Evolutionary conservation across 768 basidiomycete genomes (phyloP), one percentile per base, ranked within the genome.

Genomic region (Trametes gibbosa): DNA sequence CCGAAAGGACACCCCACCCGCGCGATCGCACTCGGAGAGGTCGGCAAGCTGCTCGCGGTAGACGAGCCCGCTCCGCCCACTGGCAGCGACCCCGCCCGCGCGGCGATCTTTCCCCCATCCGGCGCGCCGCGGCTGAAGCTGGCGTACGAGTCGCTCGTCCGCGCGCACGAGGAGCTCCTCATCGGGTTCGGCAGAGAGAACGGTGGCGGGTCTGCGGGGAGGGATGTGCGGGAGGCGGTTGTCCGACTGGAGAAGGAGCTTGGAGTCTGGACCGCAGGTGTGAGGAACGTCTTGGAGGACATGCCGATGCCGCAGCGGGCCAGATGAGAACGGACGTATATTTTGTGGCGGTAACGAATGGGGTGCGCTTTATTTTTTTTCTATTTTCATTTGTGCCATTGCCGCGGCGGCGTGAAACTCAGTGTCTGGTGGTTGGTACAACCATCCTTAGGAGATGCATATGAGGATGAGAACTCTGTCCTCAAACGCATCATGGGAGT

Each of bases 41-140:
- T 92, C 6, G 92, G 90, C 0, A 95, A 93, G 73, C 74, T 94
- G 7, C 77, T 95, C 6, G 83, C 84, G 0, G 87, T 93, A 0
- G 90, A 93, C 65, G 90, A 92, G 67, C 86, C 85, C 0, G 70
- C 73, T 3, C 81, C 84, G 3, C 70, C 69, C 24, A 50, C 35
- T 17, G 57, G 51, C 1, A 19, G 27, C 9, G 47, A 12, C 41
- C 62, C 65, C n/a, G 68, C 14, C 43, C 62, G 65, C 17, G 68
- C 34, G 21, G 63, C 55, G 19, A 58, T 27, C 41, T 90, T 85
- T 68, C 90, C 87, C 4, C 90, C 90, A 0, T 85, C 82, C 4
- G 90, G 89, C 0, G 78, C 83, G 2, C 69, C 76, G 21, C 79
- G 90, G 21, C 75, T 94, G 25, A 79, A 78, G 63, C 73, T 87